Percentiles rank a stretch among this genome's conserved stretches.
These are phyloP conservation scores for Alternaria triticimaculans DNA, from an alignment of 2,329 filamentous ascomycete genomes.

Conservation along the genomic window DNA sequence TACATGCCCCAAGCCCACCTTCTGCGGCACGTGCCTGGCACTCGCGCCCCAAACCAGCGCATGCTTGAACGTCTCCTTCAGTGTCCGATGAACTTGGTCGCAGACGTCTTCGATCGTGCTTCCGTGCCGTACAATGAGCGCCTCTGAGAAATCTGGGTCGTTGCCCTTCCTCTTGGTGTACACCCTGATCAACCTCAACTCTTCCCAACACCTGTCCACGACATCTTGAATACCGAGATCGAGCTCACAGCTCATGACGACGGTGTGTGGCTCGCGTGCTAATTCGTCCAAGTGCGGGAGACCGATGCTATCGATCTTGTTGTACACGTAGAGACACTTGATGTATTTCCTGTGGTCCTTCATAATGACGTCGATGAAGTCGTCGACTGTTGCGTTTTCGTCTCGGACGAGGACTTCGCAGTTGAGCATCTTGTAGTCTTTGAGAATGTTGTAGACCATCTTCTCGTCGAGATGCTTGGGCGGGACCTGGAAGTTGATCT, in stretches of 20 bases:
- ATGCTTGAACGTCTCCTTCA: slow-evolving; percentile 99
- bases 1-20: slow-evolving; percentile 83
- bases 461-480: slow-evolving; percentile 95
- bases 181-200: slow-evolving; percentile 85
- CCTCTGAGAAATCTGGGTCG: slow-evolving; percentile 88
- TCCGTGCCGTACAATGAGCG: slow-evolving; percentile 87
- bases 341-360: slow-evolving; percentile 99
- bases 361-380: slow-evolving; percentile 99
- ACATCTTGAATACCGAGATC: slow-evolving; percentile 94
- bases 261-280: slow-evolving; percentile 90
- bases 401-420: slow-evolving; percentile 95
- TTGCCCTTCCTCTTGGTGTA: slow-evolving; percentile 89
- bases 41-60: slow-evolving; percentile 97
- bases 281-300: slow-evolving; percentile 92
- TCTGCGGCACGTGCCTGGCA: slow-evolving; percentile 90
- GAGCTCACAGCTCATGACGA: slow-evolving; percentile 96
- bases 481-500: slow-evolving; percentile 91
- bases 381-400: slow-evolving; percentile 91
- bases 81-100: slow-evolving; percentile 87
- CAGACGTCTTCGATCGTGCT: slow-evolving; percentile 96
- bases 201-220: slow-evolving; percentile 92
- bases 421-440: slow-evolving; percentile 98
- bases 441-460: slow-evolving; percentile 96
- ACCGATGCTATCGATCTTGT: slow-evolving; percentile 97
- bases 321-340: slow-evolving; percentile 93